A percentile compares a stretch with the other conserved stretches of the same genome.
Evolutionary conservation across 495 filamentous ascomycete species (phyloP).

Genomic region (Penicillium macrosclerotiorum): DNA sequence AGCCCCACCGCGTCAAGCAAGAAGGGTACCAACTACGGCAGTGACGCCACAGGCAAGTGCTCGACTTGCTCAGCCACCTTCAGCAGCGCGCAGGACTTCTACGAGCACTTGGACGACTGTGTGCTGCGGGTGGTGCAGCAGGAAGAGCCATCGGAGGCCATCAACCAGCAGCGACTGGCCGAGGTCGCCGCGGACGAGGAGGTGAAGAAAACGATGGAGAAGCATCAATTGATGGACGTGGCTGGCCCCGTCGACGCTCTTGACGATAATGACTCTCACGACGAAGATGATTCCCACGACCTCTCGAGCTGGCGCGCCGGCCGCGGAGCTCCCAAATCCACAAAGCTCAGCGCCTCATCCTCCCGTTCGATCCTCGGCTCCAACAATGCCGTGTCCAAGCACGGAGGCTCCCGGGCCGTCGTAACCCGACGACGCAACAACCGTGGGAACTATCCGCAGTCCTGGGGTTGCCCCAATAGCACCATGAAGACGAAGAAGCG

Average conservation of each 20-base stretch:
- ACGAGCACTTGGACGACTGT: conserved; percentile 98
- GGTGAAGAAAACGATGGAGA: conserved; percentile 80
- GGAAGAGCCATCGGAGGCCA: conserved; percentile 91
- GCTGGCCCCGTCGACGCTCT: conserved; percentile 45
- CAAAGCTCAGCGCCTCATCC: conserved; percentile 31
- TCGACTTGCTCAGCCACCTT: conserved; percentile 93
- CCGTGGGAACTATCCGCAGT: conserved; percentile 85
- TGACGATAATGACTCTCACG: conserved; percentile 57
- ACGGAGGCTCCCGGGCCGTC: conserved; percentile 38
- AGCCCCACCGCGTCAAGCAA: conserved; percentile 49
- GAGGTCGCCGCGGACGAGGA: conserved; percentile 81
- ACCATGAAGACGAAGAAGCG: conserved; percentile 99
- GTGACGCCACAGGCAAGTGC: conserved; percentile 87
- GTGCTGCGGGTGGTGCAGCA: conserved; percentile 96
- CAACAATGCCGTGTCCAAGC: conserved; percentile 50
- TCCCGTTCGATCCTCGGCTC: conserved; percentile 50
- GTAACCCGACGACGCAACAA: conserved; percentile 72
- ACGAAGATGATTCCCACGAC: conserved; percentile 64
- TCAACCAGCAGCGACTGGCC: conserved; percentile 82
- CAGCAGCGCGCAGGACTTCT: conserved; percentile 94
- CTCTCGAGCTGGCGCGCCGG: conserved; percentile 41
- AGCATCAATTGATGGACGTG: conserved; percentile 67
- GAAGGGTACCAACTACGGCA: conserved; percentile 59
- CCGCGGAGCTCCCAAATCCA: conserved; percentile 44
- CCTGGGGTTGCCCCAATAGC: conserved; percentile 85